Evolutionary conservation across 257 asterid genomes (phyloP), one percentile per base, ranked within the genome.

Genomic region (Knoxia roxburghii): DNA sequence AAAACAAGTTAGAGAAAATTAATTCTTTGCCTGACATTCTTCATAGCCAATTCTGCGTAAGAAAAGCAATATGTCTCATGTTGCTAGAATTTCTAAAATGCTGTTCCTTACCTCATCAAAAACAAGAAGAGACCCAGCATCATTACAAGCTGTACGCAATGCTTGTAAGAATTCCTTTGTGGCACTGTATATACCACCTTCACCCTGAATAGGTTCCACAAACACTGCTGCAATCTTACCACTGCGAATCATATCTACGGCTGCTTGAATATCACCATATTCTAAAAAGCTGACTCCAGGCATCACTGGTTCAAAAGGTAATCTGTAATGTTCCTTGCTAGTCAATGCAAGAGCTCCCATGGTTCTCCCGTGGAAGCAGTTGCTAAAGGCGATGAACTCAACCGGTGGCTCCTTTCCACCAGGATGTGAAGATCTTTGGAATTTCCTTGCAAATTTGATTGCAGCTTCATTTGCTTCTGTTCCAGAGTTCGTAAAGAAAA

Each of bases 381-480:
- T 90, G 6, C 87, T 65, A 77, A 90, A 94, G 73, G 99, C 82
- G 72, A 94, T 79, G 63, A 94, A 94, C 68, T 86, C 93, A 56
- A 72, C 43, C 0, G 97, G 91, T 26, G 95, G 87, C 58, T 85
- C 75, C 63, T 78, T 79, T 53, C 65, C 67, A 45, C 78, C 88
- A 4, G 93, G 85, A 67, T 63, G 87, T 9, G 82, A 70, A 71
- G 64, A 65, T 77, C 89, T 70, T 60, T 90, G 96, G 75, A 82
- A 93, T 68, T 93, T 93, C 61, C 97, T 82, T 0, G 99, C 78
- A 74, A 94, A 94, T 78, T 94, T 90, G 48, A 94, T 84, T 7
- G 99, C 96, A 53, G 97, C 99, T 83, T 94, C 97, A 61, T 84
- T 90, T 56, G 99, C 96, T 77, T 94, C 96, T n/a, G 99, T 85